phyloP scores from a whole-genome alignment of 2,329 filamentous ascomycete genomes.

The Diaporthe helianthi region DNA sequence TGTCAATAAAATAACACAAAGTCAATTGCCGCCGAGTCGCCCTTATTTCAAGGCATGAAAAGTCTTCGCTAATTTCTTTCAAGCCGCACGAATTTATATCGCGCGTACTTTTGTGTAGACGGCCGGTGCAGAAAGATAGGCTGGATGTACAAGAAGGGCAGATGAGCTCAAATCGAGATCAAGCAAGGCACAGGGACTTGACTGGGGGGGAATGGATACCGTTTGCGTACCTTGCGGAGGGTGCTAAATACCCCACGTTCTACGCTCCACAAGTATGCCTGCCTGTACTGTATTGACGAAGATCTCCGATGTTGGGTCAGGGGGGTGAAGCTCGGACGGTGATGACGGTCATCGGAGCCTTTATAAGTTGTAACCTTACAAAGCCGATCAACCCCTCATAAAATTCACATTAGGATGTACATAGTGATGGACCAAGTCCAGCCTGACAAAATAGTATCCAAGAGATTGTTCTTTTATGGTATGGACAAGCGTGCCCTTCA shows the following conservation, averaged over 20 bases:
- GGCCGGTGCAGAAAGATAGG: not conserved
- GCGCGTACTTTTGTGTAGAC: not conserved
- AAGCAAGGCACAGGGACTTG: not conserved
- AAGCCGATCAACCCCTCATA: not conserved
- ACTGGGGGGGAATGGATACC: not conserved
- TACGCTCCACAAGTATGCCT: not conserved
- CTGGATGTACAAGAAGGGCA: not conserved
- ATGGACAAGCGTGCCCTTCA: slow-evolving; percentile 23
- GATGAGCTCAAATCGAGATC: not conserved
- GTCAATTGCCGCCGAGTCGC: not conserved
- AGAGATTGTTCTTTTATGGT: slow-evolving; percentile 8
- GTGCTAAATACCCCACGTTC: not conserved
- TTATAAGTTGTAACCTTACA: not conserved
- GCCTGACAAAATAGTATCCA: not conserved
- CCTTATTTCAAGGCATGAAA: too few species aligned
- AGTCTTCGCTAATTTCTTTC: too few species aligned
- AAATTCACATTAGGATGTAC: not conserved
- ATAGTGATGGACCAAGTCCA: not conserved
- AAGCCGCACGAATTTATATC: not conserved
- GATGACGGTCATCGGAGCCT: not conserved
- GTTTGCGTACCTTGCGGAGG: not conserved
- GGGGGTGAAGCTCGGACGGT: slow-evolving; percentile 1
- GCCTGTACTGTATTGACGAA: too few species aligned
- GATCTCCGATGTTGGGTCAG: not conserved
- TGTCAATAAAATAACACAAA: not conserved